Evolutionary conservation across 2,329 filamentous ascomycete species (phyloP), one percentile per base, ranked within the genome.

Genomic region (Ophiobolus disseminans): DNA sequence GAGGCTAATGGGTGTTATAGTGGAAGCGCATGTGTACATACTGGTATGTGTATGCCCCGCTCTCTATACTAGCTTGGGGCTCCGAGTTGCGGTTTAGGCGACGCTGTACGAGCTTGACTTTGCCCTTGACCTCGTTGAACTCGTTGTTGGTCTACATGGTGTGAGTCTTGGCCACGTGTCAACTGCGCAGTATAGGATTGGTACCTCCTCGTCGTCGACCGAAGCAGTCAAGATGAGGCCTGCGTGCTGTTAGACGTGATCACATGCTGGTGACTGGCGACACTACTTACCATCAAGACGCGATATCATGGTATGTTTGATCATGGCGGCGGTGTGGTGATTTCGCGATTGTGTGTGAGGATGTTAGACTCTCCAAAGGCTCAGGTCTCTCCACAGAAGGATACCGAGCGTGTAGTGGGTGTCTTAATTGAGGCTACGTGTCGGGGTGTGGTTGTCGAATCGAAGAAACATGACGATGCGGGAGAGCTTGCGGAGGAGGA

Each of bases 221-320:
- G 92, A 96, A 51, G 93, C 93, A 70, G 91, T 93, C 62, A 99
- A 85, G 82, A 96, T 92, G 60, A 97, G 85, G 82, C 93, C 92
- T 96, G 45, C 22, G 22, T 4, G 6, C 23, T 45, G 55, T 72
- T 48, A 73, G 65, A 19, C 26, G 9, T 14, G 23, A 21, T 43
- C 17, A 36, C 49, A 47, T 42, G 39, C 53, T 28, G 31, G 42
- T 37, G 30, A 40, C 22, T 25, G 25, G 39, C 35, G 40, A 40
- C 34, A 35, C 28, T 43, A 46, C 55, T 52, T 38, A 94, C 91
- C 93, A 77, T 97, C 94, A 41, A 97, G 84, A 75, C 94, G 84
- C 59, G 91, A 88, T 78, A 99, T 96, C 78, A 96, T 90, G 43
- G 93, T 99, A 66, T 92, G 94, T 74, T 85, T 86, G 68, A 96